These are phyloP conservation scores for Calocybe gangraenosa DNA, from an alignment of 768 basidiomycete genomes.

Conservation along the genomic window DNA sequence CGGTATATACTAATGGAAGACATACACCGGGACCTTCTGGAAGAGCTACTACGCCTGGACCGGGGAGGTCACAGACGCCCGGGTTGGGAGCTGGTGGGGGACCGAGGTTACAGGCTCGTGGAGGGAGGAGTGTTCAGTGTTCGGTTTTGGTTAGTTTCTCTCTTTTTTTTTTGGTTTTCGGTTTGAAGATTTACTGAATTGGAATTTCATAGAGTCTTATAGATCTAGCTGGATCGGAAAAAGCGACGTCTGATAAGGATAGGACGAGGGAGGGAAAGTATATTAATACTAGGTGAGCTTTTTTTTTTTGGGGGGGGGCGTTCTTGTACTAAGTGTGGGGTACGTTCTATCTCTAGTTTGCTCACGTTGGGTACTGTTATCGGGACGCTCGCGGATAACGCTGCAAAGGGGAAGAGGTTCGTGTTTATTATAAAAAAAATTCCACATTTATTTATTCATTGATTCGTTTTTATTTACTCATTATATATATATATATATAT, in stretches of 20 bases:
- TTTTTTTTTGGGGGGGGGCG: no score
- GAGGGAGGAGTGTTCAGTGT: conserved; percentile 75
- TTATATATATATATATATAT: background rate
- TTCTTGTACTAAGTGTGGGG: no score
- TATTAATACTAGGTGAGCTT: conserved; percentile 78
- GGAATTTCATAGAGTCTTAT: conserved; percentile 66
- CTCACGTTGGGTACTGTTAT: conserved; percentile 93
- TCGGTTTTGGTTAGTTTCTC: conserved; percentile 57
- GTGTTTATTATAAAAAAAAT: no score
- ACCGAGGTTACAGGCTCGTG: conserved; percentile 68
- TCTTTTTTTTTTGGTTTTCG: background rate
- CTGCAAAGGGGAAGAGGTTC: conserved; percentile 69
- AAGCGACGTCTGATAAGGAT: conserved; percentile 93
- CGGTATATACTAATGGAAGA: conserved; percentile 24
- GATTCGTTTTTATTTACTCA: background rate
- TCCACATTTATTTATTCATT: no score
- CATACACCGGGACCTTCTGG: conserved; percentile 24
- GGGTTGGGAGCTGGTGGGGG: conserved; percentile 39
- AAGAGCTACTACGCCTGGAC: conserved; percentile 41
- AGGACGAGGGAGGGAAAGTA: conserved; percentile 95
- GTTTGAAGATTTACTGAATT: conserved; percentile 8
- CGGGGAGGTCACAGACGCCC: conserved; percentile 37
- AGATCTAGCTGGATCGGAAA: conserved; percentile 95
- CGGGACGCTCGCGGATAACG: conserved; percentile 85
- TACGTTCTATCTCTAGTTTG: conserved; percentile 62